phyloP scores from a whole-genome alignment of 805 yeast species.

The Saccharomyces paradoxus region DNA sequence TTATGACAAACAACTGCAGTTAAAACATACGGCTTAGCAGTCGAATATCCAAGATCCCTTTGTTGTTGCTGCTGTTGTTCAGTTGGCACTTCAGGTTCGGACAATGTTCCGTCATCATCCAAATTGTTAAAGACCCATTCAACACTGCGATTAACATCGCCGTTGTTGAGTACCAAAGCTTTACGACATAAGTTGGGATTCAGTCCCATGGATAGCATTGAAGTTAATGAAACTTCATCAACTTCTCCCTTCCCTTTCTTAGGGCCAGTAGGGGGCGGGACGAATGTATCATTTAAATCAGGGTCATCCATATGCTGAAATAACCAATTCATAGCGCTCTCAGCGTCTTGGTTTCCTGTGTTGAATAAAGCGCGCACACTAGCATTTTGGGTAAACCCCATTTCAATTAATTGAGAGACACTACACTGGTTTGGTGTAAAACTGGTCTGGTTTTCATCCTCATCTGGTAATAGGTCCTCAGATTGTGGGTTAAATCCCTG shows the following conservation, averaged over 20 bases:
- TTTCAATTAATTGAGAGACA: constrained; percentile 48
- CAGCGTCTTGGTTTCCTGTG: constrained; percentile 58
- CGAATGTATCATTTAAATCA: constrained; percentile 60
- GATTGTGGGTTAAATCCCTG: constrained; percentile 29
- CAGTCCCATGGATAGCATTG: constrained; percentile 64
- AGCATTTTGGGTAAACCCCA: constrained; percentile 82
- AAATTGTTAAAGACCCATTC: constrained; percentile 88
- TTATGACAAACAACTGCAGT: constrained; percentile 77
- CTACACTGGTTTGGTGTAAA: constrained; percentile 53
- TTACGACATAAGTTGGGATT: constrained; percentile 53
- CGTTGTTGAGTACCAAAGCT: constrained; percentile 53
- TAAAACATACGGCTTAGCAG: constrained; percentile 29
- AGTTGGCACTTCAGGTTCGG: constrained; percentile 16
- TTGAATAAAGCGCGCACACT: constrained; percentile 58
- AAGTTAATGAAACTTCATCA: constrained; percentile 23
- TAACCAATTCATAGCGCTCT: constrained; percentile 83
- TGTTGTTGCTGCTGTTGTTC: not conserved
- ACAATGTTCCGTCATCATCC: constrained; percentile 60
- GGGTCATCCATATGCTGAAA: constrained; percentile 83
- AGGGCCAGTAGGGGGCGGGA: constrained; percentile 10
- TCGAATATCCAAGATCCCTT: constrained; percentile 11
- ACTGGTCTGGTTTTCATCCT: constrained; percentile 10
- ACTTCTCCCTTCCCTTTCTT: not conserved
- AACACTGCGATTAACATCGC: constrained; percentile 66
- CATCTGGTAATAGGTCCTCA: constrained; percentile 23